Evolutionary conservation across 345 rosid genomes (phyloP).

Genomic region (Rubroshorea leprosula): DNA sequence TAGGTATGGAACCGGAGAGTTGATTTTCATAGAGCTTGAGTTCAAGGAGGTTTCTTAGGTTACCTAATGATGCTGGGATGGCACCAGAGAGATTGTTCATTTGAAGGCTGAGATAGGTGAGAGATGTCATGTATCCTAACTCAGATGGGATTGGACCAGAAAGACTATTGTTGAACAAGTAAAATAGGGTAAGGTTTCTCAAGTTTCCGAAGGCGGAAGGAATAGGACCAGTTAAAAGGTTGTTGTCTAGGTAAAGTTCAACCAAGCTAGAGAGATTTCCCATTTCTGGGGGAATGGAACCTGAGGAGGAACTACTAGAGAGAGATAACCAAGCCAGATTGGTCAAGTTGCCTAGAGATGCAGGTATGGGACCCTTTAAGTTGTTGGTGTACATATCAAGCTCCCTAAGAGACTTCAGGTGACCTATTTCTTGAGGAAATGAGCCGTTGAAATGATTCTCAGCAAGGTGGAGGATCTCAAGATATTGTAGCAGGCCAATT

Average conservation of each 20-base stretch:
- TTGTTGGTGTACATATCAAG: slow-evolving; percentile 16
- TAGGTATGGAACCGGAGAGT: slow-evolving; percentile 18
- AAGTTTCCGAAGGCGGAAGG: slow-evolving; percentile 22
- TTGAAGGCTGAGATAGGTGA: neutral
- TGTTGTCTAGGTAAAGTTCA: slow-evolving; percentile 14
- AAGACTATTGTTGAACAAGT: neutral
- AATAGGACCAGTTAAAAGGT: slow-evolving; percentile 12
- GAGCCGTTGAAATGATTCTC: slow-evolving; percentile 12
- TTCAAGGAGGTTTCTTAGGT: neutral
- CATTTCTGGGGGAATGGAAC: slow-evolving; percentile 20
- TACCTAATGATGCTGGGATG: slow-evolving; percentile 12
- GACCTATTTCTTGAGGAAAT: slow-evolving; percentile 16
- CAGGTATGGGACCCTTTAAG: slow-evolving; percentile 17
- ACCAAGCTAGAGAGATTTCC: slow-evolving; percentile 10
- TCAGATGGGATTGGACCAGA: slow-evolving; percentile 8
- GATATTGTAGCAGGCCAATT: slow-evolving; percentile 16
- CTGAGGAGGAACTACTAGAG: slow-evolving; percentile 5
- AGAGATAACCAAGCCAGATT: slow-evolving; percentile 1
- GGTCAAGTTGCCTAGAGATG: slow-evolving; percentile 16
- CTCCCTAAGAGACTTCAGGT: slow-evolving; percentile 4
- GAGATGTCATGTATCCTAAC: slow-evolving; percentile 16
- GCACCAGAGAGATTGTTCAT: slow-evolving; percentile 12
- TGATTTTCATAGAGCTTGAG: slow-evolving; percentile 6
- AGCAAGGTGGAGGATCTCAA: slow-evolving; percentile 8
- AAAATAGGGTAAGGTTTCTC: neutral